These are phyloP conservation scores for Neurospora sp. DNA, from an alignment of 495 filamentous ascomycete species.

Conservation along the genomic window DNA sequence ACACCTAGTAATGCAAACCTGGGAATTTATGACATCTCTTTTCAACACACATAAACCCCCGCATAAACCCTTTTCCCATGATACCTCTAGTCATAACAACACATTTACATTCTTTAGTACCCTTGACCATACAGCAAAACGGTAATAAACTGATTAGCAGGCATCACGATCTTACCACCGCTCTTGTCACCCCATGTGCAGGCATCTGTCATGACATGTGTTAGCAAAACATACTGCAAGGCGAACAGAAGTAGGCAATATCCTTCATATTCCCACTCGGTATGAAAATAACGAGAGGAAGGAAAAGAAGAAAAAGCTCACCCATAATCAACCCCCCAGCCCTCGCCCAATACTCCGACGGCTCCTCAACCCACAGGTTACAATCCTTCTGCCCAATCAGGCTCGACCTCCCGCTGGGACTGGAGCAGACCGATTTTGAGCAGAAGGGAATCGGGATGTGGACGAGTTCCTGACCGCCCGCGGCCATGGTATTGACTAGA, in stretches of 20 bases:
- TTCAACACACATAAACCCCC: neutral
- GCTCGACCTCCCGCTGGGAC: neutral
- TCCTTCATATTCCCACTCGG: neutral
- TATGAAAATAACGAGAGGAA: neutral
- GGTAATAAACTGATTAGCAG: neutral
- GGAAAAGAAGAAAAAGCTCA: neutral
- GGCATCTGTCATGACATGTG: neutral
- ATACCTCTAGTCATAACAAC: neutral
- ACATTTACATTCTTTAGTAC: neutral
- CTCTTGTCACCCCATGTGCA: neutral
- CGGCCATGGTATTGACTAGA: neutral
- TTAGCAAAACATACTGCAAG: neutral
- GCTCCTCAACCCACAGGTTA: neutral
- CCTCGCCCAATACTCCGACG: neutral
- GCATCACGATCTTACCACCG: neutral
- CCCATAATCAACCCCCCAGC: neutral
- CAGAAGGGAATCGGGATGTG: neutral
- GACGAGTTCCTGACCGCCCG: neutral
- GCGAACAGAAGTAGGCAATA: neutral
- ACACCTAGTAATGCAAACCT: neutral
- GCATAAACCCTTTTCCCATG: neutral
- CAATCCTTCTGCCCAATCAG: neutral
- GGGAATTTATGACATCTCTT: neutral
- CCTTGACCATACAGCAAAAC: neutral
- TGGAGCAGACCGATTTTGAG: neutral